Conservation (phyloP, 805 yeast genomes). For the Metschnikowia gelsemii region DNA sequence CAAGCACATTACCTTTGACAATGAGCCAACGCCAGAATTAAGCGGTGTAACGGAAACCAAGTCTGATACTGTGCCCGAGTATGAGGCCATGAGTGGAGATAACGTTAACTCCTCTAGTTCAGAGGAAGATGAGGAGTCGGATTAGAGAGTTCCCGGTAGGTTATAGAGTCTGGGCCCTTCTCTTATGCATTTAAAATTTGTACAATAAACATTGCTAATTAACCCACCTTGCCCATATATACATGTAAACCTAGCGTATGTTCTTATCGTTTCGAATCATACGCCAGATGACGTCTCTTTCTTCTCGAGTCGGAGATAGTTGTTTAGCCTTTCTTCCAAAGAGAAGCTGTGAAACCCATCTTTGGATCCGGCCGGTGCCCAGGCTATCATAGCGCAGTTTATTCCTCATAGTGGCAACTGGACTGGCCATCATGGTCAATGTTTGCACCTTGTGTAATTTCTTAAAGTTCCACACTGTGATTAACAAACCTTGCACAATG, state of each 20-base stretch:
- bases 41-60: constrained; percentile 6
- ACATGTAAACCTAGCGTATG: constrained; percentile 8
- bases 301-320: constrained; percentile 36
- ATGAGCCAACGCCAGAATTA: constrained; percentile 10
- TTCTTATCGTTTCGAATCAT: constrained; percentile 41
- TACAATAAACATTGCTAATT: constrained; percentile 9
- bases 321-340: constrained; percentile 29
- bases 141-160: constrained; percentile 1
- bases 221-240: background rate
- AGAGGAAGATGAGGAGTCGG: constrained; percentile 15
- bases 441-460: constrained; percentile 62
- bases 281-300: constrained; percentile 42
- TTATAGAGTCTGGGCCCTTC: background rate
- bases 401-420: constrained; percentile 9
- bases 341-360: constrained; percentile 22
- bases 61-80: constrained; percentile 2
- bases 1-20: constrained; percentile 21
- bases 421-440: constrained; percentile 54
- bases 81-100: constrained; percentile 4
- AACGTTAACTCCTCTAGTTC: constrained; percentile 14
- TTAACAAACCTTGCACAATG: constrained; percentile 49
- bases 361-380: constrained; percentile 7
- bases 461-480: constrained; percentile 56
- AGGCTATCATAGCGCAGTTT: constrained; percentile 9
- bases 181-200: constrained; percentile 9